Base-by-base conservation (phyloP, 2,329 filamentous ascomycete genomes). In the Sporothrix inflata region DNA sequence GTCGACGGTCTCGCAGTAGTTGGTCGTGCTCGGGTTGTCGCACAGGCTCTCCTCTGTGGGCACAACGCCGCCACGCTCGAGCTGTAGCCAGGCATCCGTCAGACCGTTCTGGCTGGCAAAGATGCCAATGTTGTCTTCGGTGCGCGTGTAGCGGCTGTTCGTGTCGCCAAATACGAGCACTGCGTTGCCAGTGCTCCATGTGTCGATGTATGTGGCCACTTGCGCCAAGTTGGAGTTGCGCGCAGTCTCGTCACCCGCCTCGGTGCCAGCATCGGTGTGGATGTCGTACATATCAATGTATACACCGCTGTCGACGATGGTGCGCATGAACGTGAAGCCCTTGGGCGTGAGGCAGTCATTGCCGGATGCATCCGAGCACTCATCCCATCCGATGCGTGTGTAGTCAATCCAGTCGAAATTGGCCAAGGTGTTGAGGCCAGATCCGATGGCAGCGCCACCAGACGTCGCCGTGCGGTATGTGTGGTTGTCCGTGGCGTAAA, bases 301-400 rank as follows among this genome's bases (percentile, higher is more conserved):
- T 8, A 88, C 84, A 19, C 85, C 85, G 47, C 83, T 81, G 9
- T 83, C 84, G 16, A 91, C 75, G 24, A 83, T 80, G 53, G 86
- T 79, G 14, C 89, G 85, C 89, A 92, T 91, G 65, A 89, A 88
- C 0, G 89, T 91, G 79, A 91, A 91, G 16, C 90, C 90, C 79
- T 92, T 92, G 27, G 89, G 90, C 0, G 90, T 91, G 74, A 91
- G 80, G 77, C 90, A 92, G 78, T 92, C 90, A 0, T 79, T 76
- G 0, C 84, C 84, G 0, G 86, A 87, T 47, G 84, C 84, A 76
- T 87, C 79, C 72, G 86, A 88, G 80, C 90, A 91, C 2, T 78
- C 81, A 30, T 83, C 79, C 89, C 90, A 92, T 76, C 89, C 88
- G 66, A 85, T 80, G 16, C 89, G 86, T 57, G 82, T 80, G 75